Conservation (phyloP, 2,329 filamentous ascomycete genomes). For the Tolypocladium amazonense region DNA sequence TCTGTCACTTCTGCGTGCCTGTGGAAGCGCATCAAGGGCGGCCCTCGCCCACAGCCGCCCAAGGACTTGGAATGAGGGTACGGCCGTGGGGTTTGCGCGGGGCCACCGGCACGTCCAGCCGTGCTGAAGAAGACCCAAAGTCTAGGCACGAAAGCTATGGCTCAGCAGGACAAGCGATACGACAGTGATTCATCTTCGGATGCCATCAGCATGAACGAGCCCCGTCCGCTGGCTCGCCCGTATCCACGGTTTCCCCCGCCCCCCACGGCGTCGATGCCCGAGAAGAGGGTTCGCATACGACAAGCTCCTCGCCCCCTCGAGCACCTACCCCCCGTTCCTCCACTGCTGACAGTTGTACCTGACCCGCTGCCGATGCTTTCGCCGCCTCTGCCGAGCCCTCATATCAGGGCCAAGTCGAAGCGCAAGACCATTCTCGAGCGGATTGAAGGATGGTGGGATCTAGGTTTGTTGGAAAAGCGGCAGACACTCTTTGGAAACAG, state of each 20-base stretch:
- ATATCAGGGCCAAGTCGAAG: conserved; percentile 18
- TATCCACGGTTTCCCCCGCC: conserved; percentile 21
- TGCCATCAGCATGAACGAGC: conserved; percentile 14
- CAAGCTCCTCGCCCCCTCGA: conserved; percentile 16
- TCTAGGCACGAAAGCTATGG: conserved; percentile 27
- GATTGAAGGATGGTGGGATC: conserved; percentile 45
- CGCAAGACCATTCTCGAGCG: conserved; percentile 36
- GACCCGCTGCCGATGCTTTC: not conserved
- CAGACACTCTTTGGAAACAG: conserved; percentile 20
- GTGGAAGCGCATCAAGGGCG: conserved; percentile 47
- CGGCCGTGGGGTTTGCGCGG: conserved; percentile 29
- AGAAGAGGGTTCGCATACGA: conserved; percentile 10
- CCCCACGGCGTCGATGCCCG: conserved; percentile 23
- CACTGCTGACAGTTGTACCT: conserved; percentile 12
- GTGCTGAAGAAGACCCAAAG: conserved; percentile 17
- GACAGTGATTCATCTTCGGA: conserved; percentile 19
- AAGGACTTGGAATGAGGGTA: conserved; percentile 42
- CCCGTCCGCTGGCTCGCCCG: conserved; percentile 6
- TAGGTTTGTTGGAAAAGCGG: conserved; percentile 36
- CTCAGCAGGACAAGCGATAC: conserved; percentile 17
- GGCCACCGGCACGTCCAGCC: conserved; percentile 5
- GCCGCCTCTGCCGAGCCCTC: conserved; percentile 5
- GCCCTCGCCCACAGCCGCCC: conserved; percentile 16
- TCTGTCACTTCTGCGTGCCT: conserved; percentile 47
- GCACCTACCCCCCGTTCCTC: conserved; percentile 16